Conservation (phyloP, 306 rosid genomes). For the Nissolia schottii region DNA sequence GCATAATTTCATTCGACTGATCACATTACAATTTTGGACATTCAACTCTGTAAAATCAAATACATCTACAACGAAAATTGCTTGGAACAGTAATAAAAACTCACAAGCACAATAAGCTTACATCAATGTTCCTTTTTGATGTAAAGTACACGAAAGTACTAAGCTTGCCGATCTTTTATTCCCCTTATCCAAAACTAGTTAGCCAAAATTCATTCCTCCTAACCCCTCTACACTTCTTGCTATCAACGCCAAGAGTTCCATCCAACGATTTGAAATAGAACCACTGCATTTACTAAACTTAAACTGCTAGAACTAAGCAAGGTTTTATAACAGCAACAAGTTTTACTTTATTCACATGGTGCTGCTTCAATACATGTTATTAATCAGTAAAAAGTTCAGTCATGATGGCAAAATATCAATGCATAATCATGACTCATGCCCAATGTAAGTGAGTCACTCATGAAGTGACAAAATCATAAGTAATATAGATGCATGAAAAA, state of each 20-base stretch:
- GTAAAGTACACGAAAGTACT: too few species aligned
- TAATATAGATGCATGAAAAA: too few species aligned
- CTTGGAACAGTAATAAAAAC: too few species aligned
- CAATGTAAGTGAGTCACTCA: not conserved
- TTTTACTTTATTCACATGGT: not conserved
- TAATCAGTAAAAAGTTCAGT: not conserved
- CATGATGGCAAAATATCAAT: not conserved
- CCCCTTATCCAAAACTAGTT: not conserved
- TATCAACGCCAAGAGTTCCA: not conserved
- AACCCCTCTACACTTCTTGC: not conserved
- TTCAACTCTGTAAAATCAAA: not conserved
- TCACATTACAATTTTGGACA: not conserved
- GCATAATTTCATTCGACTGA: not conserved
- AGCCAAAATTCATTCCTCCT: not conserved
- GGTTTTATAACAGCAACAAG: not conserved
- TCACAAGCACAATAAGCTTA: too few species aligned
- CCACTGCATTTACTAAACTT: not conserved
- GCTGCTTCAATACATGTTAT: not conserved
- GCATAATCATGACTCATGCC: not conserved
- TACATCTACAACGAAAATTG: too few species aligned
- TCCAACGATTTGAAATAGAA: not conserved
- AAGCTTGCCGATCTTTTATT: too few species aligned
- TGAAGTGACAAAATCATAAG: not conserved
- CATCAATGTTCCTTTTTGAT: too few species aligned
- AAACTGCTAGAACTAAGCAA: not conserved